Evolutionary conservation across 306 rosid genomes (phyloP).

Genomic region (Arachis hypogaea): DNA sequence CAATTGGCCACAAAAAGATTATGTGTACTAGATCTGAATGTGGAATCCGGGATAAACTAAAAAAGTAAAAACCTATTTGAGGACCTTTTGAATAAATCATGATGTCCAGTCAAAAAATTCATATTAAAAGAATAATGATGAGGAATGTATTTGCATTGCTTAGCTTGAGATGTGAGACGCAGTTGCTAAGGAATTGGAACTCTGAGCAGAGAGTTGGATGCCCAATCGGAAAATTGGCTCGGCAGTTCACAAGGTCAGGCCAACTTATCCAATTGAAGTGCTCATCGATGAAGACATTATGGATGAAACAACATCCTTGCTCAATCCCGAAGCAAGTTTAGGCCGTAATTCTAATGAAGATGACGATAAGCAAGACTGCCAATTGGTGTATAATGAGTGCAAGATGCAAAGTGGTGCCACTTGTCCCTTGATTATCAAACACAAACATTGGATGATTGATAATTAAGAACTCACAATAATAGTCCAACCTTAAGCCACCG

Average conservation of each 20-base stretch:
- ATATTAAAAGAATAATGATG: constrained; percentile 63
- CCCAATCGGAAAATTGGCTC: constrained; percentile 57
- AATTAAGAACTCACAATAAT: not conserved
- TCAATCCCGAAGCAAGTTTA: constrained; percentile 64
- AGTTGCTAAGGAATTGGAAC: constrained; percentile 57
- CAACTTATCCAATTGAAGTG: constrained; percentile 75
- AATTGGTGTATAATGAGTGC: constrained; percentile 81
- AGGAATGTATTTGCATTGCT: constrained; percentile 65
- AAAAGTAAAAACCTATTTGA: constrained; percentile 66
- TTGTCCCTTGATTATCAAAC: constrained; percentile 49
- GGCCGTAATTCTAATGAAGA: constrained; percentile 91
- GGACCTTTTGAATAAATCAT: constrained; percentile 69
- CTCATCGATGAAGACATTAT: constrained; percentile 83
- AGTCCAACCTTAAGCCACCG: too few relatives aligned
- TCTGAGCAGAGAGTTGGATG: constrained; percentile 64
- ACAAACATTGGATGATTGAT: constrained; percentile 40
- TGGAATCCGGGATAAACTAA: constrained; percentile 55
- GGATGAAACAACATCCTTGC: constrained; percentile 70
- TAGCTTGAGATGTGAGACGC: constrained; percentile 64
- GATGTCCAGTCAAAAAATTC: constrained; percentile 60
- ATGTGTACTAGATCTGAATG: constrained; percentile 69
- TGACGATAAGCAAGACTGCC: constrained; percentile 81
- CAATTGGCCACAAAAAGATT: constrained; percentile 54
- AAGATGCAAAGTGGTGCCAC: constrained; percentile 66
- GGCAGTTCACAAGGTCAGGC: constrained; percentile 65